Base-by-base conservation (phyloP, 179 eudicot genomes). In the Spergularia azorica region DNA sequence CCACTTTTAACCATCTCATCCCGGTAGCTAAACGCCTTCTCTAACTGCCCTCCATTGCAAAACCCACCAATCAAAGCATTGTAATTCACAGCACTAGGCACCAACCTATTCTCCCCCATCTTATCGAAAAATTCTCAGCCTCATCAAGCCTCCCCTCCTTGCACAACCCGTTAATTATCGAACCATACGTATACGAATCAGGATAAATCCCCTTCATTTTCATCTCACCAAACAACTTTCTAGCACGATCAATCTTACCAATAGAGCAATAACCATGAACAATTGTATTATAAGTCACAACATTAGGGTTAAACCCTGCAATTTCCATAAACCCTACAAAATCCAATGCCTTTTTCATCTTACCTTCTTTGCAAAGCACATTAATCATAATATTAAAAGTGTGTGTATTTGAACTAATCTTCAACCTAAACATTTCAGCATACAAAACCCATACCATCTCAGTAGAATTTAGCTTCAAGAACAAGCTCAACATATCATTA, bases 331-430 rank as follows among this genome's bases (percentile, higher is more conserved):
- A 63, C 63, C 76, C 85, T 3, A 89, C 58, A 74, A 93, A 87
- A 20, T 89, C 91, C 72, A 85, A 78, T 5, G 96, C 96, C 83
- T 77, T 88, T 58, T 87, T 89, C 52, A 91, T 74, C 79, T 91
- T 89, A 74, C 92, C 96, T 84, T 93, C 90, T 64, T 87, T 87
- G 70, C 90, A 89, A 85, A 93, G 85, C 63, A 86, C 82, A 80
- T 91, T 91, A 55, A 93, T 88, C 93, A 93, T 91, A 51, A 91
- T 93, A 79, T 91, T 91, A 58, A 88, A 91, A 21, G 97, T 91
- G 64, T 59, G 87, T 20, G 86, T 20, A 64, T 82, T 86, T 10
- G 91, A 88, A 80, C 74, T 72, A 68, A 93, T 89, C 77, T 67
- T 82, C 80, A 88, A 50, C 68, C 73, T 86, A 82, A 88, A 90